Evolutionary conservation across 208 protist species (phyloP).

Genomic region (Herpetomonas tarakana): DNA sequence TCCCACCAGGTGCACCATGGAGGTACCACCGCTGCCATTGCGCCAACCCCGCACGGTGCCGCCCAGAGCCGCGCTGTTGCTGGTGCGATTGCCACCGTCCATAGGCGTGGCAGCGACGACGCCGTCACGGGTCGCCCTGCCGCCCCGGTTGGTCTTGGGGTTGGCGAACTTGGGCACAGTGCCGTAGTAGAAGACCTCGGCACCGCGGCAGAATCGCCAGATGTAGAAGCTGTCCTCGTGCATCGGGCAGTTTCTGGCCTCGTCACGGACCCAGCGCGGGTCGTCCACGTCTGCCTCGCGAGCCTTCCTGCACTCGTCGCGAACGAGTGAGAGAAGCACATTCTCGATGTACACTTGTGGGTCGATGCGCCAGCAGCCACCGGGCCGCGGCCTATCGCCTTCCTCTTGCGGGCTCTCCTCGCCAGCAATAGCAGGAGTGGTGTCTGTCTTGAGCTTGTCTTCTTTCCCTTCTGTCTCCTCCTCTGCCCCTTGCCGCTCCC

Average conservation of each 20-base stretch:
- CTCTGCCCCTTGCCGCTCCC: too few species aligned
- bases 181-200: constrained; percentile 57
- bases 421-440: background rate
- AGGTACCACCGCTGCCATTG: too few species aligned
- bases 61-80: too few species aligned
- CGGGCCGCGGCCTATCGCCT: background rate
- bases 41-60: too few species aligned
- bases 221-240: constrained; percentile 60
- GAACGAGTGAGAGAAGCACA: constrained; percentile 58
- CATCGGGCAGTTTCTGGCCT: constrained; percentile 19
- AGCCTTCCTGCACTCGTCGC: constrained; percentile 66
- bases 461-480: too few species aligned
- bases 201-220: constrained; percentile 50
- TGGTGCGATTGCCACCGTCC: too few species aligned
- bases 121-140: too few species aligned
- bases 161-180: constrained; percentile 75
- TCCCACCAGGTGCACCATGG: too few species aligned
- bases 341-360: constrained; percentile 40
- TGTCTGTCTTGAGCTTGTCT: too few species aligned
- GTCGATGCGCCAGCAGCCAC: constrained; percentile 46
- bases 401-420: background rate
- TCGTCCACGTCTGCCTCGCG: constrained; percentile 51
- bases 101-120: too few species aligned
- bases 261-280: constrained; percentile 43
- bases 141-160: constrained; percentile 21